A percentile compares a stretch with the other conserved stretches of the same genome.
Conservation (phyloP, 208 protist species). For the Leishmania major region DNA sequence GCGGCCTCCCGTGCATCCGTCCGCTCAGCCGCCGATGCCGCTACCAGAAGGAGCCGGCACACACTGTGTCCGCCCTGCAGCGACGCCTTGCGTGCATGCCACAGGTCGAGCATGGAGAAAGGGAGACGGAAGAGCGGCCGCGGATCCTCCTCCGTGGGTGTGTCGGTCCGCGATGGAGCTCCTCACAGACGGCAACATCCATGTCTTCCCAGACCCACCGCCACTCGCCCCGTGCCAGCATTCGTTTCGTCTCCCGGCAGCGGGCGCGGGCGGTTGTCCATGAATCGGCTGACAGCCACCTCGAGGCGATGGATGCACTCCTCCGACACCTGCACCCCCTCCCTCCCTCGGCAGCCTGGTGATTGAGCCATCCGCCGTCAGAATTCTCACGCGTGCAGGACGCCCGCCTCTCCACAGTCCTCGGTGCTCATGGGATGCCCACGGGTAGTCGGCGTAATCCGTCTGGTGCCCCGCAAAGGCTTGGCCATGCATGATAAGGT, state of each 20-base stretch:
- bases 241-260: neutral
- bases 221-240: neutral
- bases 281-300: neutral
- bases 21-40: neutral
- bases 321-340: neutral
- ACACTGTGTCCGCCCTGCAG: neutral
- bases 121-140: neutral
- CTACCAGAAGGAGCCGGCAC: neutral
- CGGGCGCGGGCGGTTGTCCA: neutral
- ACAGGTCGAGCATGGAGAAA: neutral
- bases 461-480: neutral
- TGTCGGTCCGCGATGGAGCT: neutral
- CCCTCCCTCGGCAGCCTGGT: neutral
- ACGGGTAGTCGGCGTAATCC: neutral
- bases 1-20: neutral
- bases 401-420: neutral
- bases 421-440: neutral
- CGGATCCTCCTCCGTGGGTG: neutral
- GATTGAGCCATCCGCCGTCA: neutral
- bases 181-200: neutral
- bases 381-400: neutral
- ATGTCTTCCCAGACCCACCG: neutral
- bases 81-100: neutral
- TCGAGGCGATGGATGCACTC: neutral
- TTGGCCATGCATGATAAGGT: neutral